Evolutionary conservation across 2,329 filamentous ascomycete genomes (phyloP).

Genomic region (Neopestalotiopsis rosae): DNA sequence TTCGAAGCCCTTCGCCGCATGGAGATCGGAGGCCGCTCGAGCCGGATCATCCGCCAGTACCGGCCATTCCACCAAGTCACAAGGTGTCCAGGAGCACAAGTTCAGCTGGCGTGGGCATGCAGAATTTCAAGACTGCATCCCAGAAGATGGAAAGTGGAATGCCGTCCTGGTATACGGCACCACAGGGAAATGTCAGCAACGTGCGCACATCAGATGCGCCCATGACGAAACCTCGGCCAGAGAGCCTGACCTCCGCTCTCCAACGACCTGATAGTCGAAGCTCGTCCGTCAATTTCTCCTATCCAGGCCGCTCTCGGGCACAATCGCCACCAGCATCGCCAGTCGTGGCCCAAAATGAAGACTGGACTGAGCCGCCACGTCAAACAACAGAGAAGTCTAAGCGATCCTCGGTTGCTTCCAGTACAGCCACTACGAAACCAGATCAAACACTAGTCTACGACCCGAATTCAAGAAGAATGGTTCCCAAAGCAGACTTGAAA

Average conservation of each 20-base stretch:
- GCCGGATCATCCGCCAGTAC: slow-evolving; percentile 73
- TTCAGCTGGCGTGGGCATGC: slow-evolving; percentile 48
- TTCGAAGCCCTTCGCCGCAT: slow-evolving; percentile 76
- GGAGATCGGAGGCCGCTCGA: slow-evolving; percentile 42
- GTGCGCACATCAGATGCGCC: slow-evolving; percentile 51
- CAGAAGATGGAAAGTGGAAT: slow-evolving; percentile 51
- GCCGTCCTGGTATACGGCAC: slow-evolving; percentile 56
- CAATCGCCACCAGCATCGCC: slow-evolving; percentile 45
- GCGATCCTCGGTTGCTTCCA: slow-evolving; percentile 30
- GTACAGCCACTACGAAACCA: slow-evolving; percentile 28
- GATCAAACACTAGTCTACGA: slow-evolving; percentile 60
- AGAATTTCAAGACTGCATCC: slow-evolving; percentile 59
- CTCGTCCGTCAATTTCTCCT: slow-evolving; percentile 64
- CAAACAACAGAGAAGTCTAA: slow-evolving; percentile 26
- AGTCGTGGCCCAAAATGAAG: slow-evolving; percentile 25
- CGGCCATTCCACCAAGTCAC: slow-evolving; percentile 63
- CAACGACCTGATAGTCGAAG: slow-evolving; percentile 53
- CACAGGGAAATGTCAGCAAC: slow-evolving; percentile 48
- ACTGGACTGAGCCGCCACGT: slow-evolving; percentile 22
- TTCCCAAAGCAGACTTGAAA: slow-evolving; percentile 51
- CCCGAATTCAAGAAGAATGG: slow-evolving; percentile 69
- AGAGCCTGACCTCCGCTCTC: slow-evolving; percentile 34
- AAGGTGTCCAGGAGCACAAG: slow-evolving; percentile 43
- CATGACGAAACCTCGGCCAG: slow-evolving; percentile 39
- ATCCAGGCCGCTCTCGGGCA: slow-evolving; percentile 51